Conservation (phyloP, 228 moss, liverwort and hornwort species). For the Sphagnum magellanicum region DNA sequence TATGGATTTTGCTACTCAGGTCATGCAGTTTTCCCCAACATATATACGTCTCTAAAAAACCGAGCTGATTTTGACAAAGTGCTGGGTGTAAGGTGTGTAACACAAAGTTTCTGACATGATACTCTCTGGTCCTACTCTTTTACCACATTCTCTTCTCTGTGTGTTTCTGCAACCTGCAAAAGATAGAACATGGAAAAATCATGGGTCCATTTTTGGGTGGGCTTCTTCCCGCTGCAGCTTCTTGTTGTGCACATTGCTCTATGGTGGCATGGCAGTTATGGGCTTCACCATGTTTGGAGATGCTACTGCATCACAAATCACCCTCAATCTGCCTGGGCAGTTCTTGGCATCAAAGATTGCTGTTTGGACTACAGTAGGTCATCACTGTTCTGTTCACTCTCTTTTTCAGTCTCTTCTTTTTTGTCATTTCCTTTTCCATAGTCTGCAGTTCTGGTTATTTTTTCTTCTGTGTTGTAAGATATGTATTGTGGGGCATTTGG, state of each 20-base stretch:
- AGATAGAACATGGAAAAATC: no score
- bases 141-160: no score
- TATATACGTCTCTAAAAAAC: slow-evolving; percentile 75
- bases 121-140: no score
- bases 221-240: slow-evolving; percentile 44
- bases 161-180: no score
- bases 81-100: slow-evolving; percentile 54
- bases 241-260: slow-evolving; percentile 55
- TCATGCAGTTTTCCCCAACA: slow-evolving; percentile 97
- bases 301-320: slow-evolving; percentile 75
- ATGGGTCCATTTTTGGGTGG: no score
- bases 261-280: slow-evolving; percentile 74
- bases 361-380: slow-evolving; percentile 83
- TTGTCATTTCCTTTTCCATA: no score
- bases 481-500: not conserved
- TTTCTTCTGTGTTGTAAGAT: no score
- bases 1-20: slow-evolving; percentile 97
- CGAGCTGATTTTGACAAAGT: slow-evolving; percentile 75
- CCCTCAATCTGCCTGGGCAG: slow-evolving; percentile 73
- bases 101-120: no score
- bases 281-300: slow-evolving; percentile 92
- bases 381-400: no score
- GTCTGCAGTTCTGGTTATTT: no score
- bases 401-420: no score
- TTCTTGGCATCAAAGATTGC: slow-evolving; percentile 83